Evolutionary conservation across 495 filamentous ascomycete species (phyloP).

Genomic region (Neurospora pannonica): DNA sequence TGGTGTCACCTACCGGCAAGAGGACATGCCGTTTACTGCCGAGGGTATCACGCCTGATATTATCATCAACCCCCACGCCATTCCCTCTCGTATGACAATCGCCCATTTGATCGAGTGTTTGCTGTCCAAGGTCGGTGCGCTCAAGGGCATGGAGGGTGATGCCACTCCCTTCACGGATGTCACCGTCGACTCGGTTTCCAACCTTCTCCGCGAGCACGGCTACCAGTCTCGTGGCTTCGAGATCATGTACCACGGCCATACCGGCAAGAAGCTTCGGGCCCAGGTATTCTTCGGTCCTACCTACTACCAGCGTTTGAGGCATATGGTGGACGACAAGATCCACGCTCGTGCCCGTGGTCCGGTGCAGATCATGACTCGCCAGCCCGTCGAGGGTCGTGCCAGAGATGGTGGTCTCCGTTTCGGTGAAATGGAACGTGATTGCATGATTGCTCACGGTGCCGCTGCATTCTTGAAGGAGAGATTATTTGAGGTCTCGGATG

Average conservation of each 20-base stretch:
- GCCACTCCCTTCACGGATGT: constrained; percentile 98
- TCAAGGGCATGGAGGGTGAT: constrained; percentile 89
- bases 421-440: constrained; percentile 99
- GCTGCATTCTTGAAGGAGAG: constrained; percentile 95
- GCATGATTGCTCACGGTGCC: constrained; percentile 98
- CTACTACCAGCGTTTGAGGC: constrained; percentile 96
- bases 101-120: constrained; percentile 99
- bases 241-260: constrained; percentile 98
- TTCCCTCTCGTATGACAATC: constrained; percentile 99
- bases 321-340: constrained; percentile 99
- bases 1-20: constrained; percentile 92
- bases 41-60: constrained; percentile 89
- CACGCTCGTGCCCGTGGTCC: constrained; percentile 93
- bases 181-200: constrained; percentile 88
- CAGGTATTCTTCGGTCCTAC: constrained; percentile 97
- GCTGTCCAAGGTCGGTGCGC: constrained; percentile 84
- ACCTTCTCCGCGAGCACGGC: constrained; percentile 77
- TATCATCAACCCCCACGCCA: constrained; percentile 99
- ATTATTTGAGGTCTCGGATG: constrained; percentile 92
- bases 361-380: constrained; percentile 91
- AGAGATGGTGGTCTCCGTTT: constrained; percentile 97
- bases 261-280: constrained; percentile 79
- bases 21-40: constrained; percentile 96
- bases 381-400: constrained; percentile 97
- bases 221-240: constrained; percentile 97